Base-by-base conservation (phyloP, 2,329 filamentous ascomycete species). In the Simplicillium aogashimaense region DNA sequence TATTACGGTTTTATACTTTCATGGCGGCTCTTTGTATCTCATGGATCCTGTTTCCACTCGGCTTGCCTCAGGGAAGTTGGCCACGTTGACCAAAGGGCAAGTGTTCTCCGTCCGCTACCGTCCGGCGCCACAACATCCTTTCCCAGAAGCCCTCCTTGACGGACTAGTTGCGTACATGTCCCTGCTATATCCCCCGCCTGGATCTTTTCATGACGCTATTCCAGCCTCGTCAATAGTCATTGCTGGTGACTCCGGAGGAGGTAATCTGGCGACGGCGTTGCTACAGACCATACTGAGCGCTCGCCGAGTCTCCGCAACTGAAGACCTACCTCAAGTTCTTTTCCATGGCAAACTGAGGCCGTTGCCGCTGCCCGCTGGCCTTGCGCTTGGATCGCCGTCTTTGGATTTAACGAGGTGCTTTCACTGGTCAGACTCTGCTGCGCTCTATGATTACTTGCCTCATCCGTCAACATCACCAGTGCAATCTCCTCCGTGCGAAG, bases 131-230 rank as follows among this genome's bases (percentile, higher is more conserved):
- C 78, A 84, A 51, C 59, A 77, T 40, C 72, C 81, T 0, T 87
- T 87, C 51, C 83, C 83, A 0, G 66, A 78, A 0, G 79, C 80
- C 8, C 58, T 86, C 4, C 61, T 86, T 36, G 83, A 87, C 49
- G 78, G 71, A 2, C 59, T 86, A 5, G 64, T 76, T 16, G 72
- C 78, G 0, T 86, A 86, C 52, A 66, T 87, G 17, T 71, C 69
- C 2, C 67, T 85, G 1, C 66, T 86, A 1, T 76, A 83, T 47
- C 83, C 83, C 12, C 78, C 79, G 0, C 61, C 70, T 0, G 78
- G 69, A 4, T 69, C 80, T 0, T 64, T 76, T 15, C 81, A 86
- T 53, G 61, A 66, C 5, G 60, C 81, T 1, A 68, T 86, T 1
- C 57, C 65, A 1, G 66, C 83, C 0, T 58, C 61, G 12, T 63